Conservation (phyloP, 2,329 filamentous ascomycete genomes). For the Cordyceps pruinosa region DNA sequence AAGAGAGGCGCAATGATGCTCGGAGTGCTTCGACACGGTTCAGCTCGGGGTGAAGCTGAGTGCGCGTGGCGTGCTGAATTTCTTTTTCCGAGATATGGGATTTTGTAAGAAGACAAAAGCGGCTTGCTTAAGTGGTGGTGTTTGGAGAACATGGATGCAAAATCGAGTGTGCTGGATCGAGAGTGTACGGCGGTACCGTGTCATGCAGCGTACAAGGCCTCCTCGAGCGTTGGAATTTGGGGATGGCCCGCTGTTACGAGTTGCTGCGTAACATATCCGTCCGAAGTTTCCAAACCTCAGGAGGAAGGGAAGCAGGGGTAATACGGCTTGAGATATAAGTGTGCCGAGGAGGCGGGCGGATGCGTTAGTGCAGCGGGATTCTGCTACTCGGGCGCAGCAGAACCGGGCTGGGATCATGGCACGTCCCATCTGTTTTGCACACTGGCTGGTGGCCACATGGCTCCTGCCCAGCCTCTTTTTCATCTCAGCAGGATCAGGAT, state of each 20-base stretch:
- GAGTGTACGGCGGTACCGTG: background rate
- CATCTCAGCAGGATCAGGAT: background rate
- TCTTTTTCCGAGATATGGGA: background rate
- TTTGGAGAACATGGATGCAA: background rate
- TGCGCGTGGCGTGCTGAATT: background rate
- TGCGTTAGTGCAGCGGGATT: background rate
- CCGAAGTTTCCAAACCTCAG: background rate
- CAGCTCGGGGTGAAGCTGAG: background rate
- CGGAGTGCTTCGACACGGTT: background rate
- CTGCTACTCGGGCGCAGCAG: slow-evolving; percentile 5
- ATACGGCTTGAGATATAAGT: slow-evolving; percentile 1
- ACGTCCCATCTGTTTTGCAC: slow-evolving; percentile 4
- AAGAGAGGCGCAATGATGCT: background rate
- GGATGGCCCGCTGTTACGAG: slow-evolving; percentile 3
- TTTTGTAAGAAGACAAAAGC: background rate
- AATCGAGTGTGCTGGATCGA: background rate
- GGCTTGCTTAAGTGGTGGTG: background rate
- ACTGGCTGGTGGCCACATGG: slow-evolving; percentile 4
- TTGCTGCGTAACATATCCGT: slow-evolving; percentile 6
- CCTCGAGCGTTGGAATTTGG: background rate
- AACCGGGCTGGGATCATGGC: slow-evolving; percentile 1
- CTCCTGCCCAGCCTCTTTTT: background rate
- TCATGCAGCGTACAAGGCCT: background rate
- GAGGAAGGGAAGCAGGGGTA: background rate
- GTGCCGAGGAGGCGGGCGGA: background rate